phyloP scores from a whole-genome alignment of 2,329 filamentous ascomycete genomes.

The Ceratocystis ficicola region DNA sequence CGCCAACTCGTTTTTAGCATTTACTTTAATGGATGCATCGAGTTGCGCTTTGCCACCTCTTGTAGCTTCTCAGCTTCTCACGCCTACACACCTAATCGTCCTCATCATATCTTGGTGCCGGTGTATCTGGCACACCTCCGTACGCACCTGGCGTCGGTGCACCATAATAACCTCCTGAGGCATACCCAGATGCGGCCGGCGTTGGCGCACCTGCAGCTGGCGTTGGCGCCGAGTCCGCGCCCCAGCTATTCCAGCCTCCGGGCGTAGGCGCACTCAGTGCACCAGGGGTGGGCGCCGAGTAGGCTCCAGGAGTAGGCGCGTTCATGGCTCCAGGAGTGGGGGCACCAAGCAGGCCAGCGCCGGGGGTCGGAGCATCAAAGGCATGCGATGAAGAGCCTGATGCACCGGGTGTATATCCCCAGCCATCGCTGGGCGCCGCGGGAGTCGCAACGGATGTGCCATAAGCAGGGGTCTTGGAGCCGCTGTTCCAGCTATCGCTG shows the following conservation, averaged over 20 bases:
- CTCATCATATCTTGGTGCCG: slow-evolving; percentile 45
- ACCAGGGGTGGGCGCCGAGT: slow-evolving; percentile 51
- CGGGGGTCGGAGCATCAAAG: slow-evolving; percentile 61
- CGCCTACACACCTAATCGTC: slow-evolving; percentile 27
- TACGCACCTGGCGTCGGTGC: slow-evolving; percentile 56
- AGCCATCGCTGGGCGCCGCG: slow-evolving; percentile 45
- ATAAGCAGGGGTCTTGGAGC: slow-evolving; percentile 69
- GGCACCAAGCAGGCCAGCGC: slow-evolving; percentile 42
- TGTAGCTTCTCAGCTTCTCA: background rate
- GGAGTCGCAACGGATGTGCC: slow-evolving; percentile 48
- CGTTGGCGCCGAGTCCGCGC: slow-evolving; percentile 52
- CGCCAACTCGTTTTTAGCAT: background rate
- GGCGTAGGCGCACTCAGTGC: slow-evolving; percentile 56
- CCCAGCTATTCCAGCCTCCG: slow-evolving; percentile 50
- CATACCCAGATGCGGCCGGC: slow-evolving; percentile 49
- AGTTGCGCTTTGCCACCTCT: background rate
- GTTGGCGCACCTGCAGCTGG: slow-evolving; percentile 55
- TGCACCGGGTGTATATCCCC: slow-evolving; percentile 46
- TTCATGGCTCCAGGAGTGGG: slow-evolving; percentile 51
- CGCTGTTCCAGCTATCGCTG: slow-evolving; percentile 50
- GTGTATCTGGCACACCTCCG: slow-evolving; percentile 45
- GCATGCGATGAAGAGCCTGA: slow-evolving; percentile 35
- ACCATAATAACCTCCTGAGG: slow-evolving; percentile 39
- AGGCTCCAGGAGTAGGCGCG: slow-evolving; percentile 60
- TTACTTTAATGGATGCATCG: background rate